These are phyloP conservation scores for Protea cynaroides DNA, from an alignment of 164 flowering plant species.

Conservation along the genomic window DNA sequence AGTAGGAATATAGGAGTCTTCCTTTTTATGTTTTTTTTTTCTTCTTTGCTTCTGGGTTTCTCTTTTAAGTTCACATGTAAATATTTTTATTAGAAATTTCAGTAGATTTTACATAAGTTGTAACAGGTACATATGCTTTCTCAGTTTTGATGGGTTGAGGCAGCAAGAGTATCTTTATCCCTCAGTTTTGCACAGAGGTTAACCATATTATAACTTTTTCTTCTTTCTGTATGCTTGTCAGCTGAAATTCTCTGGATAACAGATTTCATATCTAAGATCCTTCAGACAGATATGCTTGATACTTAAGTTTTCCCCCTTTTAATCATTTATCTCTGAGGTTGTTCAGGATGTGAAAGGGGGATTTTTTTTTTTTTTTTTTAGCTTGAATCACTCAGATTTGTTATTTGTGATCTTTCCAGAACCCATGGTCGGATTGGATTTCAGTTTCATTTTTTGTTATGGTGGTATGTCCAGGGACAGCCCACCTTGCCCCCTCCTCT, in stretches of 20 bases:
- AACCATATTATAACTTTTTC: neutral
- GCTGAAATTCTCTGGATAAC: neutral
- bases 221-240: neutral
- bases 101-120: neutral
- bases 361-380: too few species aligned
- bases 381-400: too few species aligned
- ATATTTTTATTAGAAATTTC: neutral
- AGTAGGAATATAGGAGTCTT: neutral
- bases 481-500: too few species aligned
- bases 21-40: neutral
- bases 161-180: neutral
- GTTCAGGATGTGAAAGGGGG: too few species aligned
- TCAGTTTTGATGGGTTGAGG: constrained; percentile 3
- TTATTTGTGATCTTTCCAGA: too few species aligned
- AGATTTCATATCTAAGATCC: too few species aligned
- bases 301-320: too few species aligned
- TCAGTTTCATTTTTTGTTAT: too few species aligned
- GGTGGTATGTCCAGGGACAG: too few species aligned
- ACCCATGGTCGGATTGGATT: too few species aligned
- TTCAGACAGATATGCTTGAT: too few species aligned
- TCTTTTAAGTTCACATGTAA: constrained; percentile 1
- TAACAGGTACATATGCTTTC: neutral
- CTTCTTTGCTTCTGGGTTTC: neutral
- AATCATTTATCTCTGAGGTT: too few species aligned
- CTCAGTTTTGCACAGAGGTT: neutral